phyloP scores from a whole-genome alignment of 805 yeast genomes.

The Barnettozyma populi region DNA sequence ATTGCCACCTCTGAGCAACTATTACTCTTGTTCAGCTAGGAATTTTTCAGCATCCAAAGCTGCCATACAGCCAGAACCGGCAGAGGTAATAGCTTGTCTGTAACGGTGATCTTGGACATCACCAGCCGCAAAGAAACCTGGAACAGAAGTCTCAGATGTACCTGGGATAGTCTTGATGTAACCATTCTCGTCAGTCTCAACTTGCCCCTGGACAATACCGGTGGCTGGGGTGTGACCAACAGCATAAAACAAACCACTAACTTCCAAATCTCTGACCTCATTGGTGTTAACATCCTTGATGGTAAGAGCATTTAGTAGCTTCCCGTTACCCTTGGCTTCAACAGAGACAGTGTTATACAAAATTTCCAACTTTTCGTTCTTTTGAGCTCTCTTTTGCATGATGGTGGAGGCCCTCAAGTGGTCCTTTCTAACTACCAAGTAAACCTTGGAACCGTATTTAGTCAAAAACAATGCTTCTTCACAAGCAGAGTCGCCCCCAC shows the following conservation, averaged over 20 bases:
- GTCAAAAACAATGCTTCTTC: constrained; percentile 97
- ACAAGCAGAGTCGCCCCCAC: constrained; percentile 99
- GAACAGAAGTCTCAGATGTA: constrained; percentile 74
- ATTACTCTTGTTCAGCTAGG: constrained; percentile 49
- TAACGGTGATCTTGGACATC: constrained; percentile 96
- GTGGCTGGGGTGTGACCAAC: constrained; percentile 98
- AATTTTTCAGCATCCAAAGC: constrained; percentile 91
- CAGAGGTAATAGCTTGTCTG: constrained; percentile 98
- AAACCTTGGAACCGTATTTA: constrained; percentile 96
- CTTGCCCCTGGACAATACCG: constrained; percentile 64
- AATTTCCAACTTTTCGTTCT: constrained; percentile 85
- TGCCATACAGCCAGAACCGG: constrained; percentile 99
- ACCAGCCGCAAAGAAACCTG: constrained; percentile 97
- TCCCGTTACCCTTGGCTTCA: constrained; percentile 94
- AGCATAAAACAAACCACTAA: constrained; percentile 94
- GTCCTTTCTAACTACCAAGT: constrained; percentile 89
- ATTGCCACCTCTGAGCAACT: neutral
- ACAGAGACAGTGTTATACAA: constrained; percentile 78
- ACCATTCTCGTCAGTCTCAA: constrained; percentile 78
- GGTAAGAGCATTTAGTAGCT: constrained; percentile 58
- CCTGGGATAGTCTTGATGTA: constrained; percentile 90
- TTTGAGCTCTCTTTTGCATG: constrained; percentile 89
- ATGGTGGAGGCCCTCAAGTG: constrained; percentile 90
- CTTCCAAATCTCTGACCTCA: constrained; percentile 62
- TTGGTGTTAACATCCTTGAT: constrained; percentile 70